Conservation (phyloP, 164 flowering plant genomes). For the Saururus chinensis region DNA sequence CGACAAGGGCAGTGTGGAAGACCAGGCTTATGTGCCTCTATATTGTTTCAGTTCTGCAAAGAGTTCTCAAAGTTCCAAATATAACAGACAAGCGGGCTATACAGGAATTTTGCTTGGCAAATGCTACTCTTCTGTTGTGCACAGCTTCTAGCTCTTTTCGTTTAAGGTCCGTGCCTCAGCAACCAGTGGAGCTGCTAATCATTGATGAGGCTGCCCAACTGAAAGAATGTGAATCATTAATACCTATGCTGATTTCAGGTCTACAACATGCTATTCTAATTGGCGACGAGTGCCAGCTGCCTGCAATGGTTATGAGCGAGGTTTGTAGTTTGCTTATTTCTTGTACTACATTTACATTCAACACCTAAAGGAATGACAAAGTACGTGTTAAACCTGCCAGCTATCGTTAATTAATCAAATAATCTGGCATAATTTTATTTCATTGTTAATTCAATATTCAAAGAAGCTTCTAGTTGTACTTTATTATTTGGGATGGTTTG, state of each 20-base stretch:
- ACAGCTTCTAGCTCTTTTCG: conserved; percentile 31
- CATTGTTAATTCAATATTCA: too few relatives aligned
- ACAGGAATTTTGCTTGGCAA: conserved; percentile 14
- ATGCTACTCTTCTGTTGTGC: conserved; percentile 32
- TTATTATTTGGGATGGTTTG: background rate
- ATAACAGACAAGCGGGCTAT: conserved; percentile 3
- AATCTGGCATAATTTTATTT: too few relatives aligned
- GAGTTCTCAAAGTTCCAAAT: conserved; percentile 22
- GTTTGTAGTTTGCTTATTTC: conserved; percentile 2
- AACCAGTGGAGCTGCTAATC: conserved; percentile 20
- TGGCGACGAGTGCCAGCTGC: conserved; percentile 50
- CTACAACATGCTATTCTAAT: conserved; percentile 32
- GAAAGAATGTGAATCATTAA: conserved; percentile 44
- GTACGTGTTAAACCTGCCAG: too few relatives aligned
- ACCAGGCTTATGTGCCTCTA: conserved; percentile 21
- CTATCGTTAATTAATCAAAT: too few relatives aligned
- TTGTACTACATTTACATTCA: too few relatives aligned
- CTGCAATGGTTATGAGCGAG: conserved; percentile 45
- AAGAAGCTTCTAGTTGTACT: background rate
- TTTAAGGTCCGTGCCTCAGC: conserved; percentile 8
- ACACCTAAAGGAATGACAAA: too few relatives aligned
- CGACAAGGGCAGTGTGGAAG: background rate
- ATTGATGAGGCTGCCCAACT: conserved; percentile 57
- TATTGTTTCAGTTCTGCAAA: conserved; percentile 16
- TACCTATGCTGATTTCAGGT: conserved; percentile 36